A percentile compares a stretch with the other conserved stretches of the same genome.
Evolutionary conservation across 495 filamentous ascomycete genomes (phyloP).

Genomic region (Letharia columbiana): DNA sequence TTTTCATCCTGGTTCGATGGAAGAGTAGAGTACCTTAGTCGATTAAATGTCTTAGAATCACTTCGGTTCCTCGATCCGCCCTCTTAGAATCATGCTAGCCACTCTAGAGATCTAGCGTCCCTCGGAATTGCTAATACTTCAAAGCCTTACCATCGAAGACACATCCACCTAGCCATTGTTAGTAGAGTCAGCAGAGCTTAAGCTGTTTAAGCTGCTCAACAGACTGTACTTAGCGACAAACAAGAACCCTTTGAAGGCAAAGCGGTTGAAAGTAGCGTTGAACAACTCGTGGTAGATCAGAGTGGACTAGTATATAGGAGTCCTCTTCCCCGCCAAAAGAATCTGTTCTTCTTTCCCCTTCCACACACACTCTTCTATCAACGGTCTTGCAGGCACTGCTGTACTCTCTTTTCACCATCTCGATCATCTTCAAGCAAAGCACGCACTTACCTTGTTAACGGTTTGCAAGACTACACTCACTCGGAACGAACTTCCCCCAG

Average conservation of each 20-base stretch:
- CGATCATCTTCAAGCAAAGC: not conserved
- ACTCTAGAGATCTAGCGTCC: not conserved
- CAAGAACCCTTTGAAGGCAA: not conserved
- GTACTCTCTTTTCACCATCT: not conserved
- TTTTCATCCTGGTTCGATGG: not conserved
- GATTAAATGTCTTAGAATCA: not conserved
- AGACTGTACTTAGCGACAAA: not conserved
- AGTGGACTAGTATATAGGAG: conserved; percentile 1
- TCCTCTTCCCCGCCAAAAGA: not conserved
- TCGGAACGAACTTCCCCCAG: not conserved
- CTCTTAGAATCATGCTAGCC: not conserved
- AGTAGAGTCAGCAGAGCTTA: not conserved
- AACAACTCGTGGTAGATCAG: not conserved
- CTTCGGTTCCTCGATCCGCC: not conserved
- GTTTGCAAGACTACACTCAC: not conserved
- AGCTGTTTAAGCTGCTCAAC: not conserved
- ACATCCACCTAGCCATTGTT: not conserved
- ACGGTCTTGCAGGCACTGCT: not conserved
- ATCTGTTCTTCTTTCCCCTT: conserved; percentile 5
- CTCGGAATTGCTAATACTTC: not conserved
- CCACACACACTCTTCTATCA: not conserved
- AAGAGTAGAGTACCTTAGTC: not conserved
- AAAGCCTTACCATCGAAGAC: not conserved
- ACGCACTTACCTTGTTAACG: not conserved
- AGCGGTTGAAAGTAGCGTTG: not conserved